Base-by-base conservation (phyloP, 2,329 filamentous ascomycete genomes). In the Davidsoniella eucalypti region DNA sequence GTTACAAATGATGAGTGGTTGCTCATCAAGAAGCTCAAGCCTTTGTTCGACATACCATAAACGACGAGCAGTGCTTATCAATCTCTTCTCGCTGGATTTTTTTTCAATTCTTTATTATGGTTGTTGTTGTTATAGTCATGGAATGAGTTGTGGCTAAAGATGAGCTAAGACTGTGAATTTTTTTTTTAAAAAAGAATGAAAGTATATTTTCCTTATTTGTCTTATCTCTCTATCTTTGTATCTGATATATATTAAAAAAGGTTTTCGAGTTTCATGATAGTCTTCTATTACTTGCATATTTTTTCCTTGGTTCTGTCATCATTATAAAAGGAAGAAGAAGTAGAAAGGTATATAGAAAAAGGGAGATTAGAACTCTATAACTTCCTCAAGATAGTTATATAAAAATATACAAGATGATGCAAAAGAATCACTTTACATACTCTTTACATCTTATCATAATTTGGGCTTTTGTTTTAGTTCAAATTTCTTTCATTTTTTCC, bases 21-120 rank as follows among this genome's bases (percentile, higher is more conserved):
- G 61, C 72, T 98, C 56, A 87, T 98, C 61, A 85, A 90, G 67
- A 94, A 94, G 75, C 71, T 98, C 62, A 98, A 98, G 78, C 80
- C 85, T 39, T 63, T 94, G 57, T 95, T 96, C 63, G 92, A 96
- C 66, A 84, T 95, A 65, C 72, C 73, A 59, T 87, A 75, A 69
- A 54, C 33, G 26, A 33, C 14, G 21, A 23, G 26, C 6, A 21
- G 23, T n/a, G 4, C 18, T 16, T 14, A 7, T 14, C 33, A 17
- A 16, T 37, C 26, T 33, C 6, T 33, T 33, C 18, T 42, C 18
- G 5, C 12, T 42, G 39, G n/a, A 21, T 16, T 25, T 23, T 33
- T n/a, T 37, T n/a, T 21, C 2, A 3, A 21, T 21, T 21, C 3
- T 21, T 21, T 21, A 21, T 21, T 5, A 21, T 21, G 21, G 18